These are phyloP conservation scores for Mytilinidion resinicola DNA, from an alignment of 495 filamentous ascomycete species.

Conservation along the genomic window DNA sequence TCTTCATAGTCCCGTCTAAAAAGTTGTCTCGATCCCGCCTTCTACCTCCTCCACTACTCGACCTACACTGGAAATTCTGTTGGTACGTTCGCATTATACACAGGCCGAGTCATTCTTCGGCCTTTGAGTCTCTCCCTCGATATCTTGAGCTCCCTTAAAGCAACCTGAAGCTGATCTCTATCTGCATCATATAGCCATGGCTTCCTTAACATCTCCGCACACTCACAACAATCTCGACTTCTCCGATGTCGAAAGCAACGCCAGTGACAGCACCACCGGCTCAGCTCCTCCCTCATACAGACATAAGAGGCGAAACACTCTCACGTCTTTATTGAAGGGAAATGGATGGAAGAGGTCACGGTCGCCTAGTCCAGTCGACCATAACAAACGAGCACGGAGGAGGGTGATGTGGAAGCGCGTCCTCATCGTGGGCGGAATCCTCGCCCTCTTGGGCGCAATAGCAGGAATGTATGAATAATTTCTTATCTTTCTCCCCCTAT, in stretches of 20 bases:
- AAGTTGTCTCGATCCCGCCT: no score
- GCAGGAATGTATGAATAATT: conserved; percentile 9
- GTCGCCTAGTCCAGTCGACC: background rate
- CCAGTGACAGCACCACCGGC: background rate
- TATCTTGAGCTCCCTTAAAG: background rate
- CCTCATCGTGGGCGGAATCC: conserved; percentile 1
- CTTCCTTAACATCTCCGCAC: background rate
- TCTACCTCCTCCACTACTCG: background rate
- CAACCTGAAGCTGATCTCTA: background rate
- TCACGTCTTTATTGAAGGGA: background rate
- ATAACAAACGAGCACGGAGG: conserved; percentile 4
- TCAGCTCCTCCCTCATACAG: background rate
- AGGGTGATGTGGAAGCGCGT: background rate
- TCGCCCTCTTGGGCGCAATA: conserved; percentile 10
- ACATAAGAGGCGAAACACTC: background rate
- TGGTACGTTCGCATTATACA: background rate
- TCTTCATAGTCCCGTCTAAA: no score
- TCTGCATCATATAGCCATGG: background rate
- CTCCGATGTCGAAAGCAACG: background rate
- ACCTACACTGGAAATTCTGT: background rate
- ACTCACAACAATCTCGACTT: background rate
- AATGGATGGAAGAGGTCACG: background rate
- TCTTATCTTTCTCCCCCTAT: background rate
- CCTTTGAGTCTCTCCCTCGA: background rate
- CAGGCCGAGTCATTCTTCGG: background rate